Evolutionary conservation across 306 rosid species (phyloP), one percentile per base, ranked within the genome.

Genomic region (Trifolium fragiferum): DNA sequence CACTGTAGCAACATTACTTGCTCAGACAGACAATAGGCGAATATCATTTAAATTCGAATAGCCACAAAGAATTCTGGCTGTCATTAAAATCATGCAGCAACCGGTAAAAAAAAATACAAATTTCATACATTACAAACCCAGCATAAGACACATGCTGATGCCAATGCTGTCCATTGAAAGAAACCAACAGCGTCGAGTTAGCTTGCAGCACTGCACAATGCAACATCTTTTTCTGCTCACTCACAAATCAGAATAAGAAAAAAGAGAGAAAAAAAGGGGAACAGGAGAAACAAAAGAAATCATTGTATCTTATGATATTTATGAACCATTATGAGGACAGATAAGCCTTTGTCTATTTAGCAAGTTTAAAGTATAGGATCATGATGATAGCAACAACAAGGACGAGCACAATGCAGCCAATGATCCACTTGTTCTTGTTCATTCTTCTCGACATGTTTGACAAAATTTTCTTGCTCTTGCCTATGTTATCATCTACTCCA

Each of bases 401-500:
- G 44, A 84, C 90, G 27, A 76, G 76, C 23, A 91, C 63, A 46
- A 93, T 71, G 65, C 85, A 5, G 57, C 84, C 76, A 69, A 93
- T 86, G 13, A 84, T 86, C 94, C 97, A 93, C 84, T 93, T 93
- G 88, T 93, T 91, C 85, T 38, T 84, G 89, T 21, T 85, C 92
- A 93, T 89, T 84, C 96, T 86, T 83, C 96, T 90, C 60, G 94
- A 57, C 77, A 93, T 91, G 85, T 75, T 74, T 6, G 91, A 41
- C 90, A 93, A 80, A 68, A 91, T 75, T 83, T 43, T 91, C 90
- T 88, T 93, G 86, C 98, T 91, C 87, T 83, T 89, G 35, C 96
- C 91, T 35, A 93, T 18, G 87, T 93, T 93, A 63, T 93, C 96
- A 74, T 93, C 96, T 63, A 93, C 98, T 19, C 94, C 94, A 74